These are phyloP conservation scores for Evansstolkia leycettana DNA, from an alignment of 495 filamentous ascomycete species.

Conservation along the genomic window DNA sequence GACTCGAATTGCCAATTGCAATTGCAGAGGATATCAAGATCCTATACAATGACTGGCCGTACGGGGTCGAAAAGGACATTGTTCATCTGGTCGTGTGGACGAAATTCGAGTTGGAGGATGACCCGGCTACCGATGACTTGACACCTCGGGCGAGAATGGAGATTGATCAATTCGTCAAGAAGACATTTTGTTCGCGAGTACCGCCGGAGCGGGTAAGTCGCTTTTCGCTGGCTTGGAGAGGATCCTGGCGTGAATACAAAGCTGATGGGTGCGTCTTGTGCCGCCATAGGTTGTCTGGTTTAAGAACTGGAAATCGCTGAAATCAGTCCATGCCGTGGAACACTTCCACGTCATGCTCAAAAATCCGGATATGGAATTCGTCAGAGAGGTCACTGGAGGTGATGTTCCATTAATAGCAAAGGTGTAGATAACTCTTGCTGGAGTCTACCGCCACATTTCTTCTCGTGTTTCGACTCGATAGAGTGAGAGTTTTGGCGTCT, in stretches of 20 bases:
- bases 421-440: slow-evolving; percentile 11
- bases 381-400: slow-evolving; percentile 59
- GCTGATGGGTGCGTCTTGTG: background rate
- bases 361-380: slow-evolving; percentile 54
- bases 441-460: no score
- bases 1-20: background rate
- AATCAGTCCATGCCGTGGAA: slow-evolving; percentile 77
- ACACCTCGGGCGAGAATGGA: slow-evolving; percentile 46
- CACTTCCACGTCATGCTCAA: slow-evolving; percentile 90
- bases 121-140: slow-evolving; percentile 50
- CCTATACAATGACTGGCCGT: slow-evolving; percentile 84
- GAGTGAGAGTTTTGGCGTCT: no score
- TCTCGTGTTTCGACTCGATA: no score
- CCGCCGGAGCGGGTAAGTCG: slow-evolving; percentile 28
- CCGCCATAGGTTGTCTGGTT: slow-evolving; percentile 63
- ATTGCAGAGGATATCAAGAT: slow-evolving; percentile 56
- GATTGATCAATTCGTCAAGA: slow-evolving; percentile 57
- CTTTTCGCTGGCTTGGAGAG: background rate
- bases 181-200: slow-evolving; percentile 44
- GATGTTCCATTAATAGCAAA: slow-evolving; percentile 48
- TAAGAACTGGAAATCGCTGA: slow-evolving; percentile 75
- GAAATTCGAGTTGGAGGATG: slow-evolving; percentile 69
- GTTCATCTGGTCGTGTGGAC: slow-evolving; percentile 83
- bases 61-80: slow-evolving; percentile 62
- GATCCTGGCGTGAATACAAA: background rate